phyloP scores from a whole-genome alignment of 805 yeast genomes.

The Kuraishia cidri region DNA sequence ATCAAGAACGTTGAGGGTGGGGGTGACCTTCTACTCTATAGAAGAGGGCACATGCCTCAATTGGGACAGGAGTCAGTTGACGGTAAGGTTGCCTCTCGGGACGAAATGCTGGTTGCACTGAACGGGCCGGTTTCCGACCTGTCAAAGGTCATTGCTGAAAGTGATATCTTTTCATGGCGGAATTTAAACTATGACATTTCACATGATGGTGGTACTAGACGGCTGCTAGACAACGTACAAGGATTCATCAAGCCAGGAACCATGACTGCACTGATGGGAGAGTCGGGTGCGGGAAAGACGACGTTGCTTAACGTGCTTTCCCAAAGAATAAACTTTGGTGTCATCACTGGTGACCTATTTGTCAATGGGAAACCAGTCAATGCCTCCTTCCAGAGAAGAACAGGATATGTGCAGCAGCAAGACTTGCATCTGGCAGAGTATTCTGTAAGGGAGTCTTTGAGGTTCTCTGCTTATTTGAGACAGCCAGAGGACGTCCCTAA shows the following conservation, averaged over 20 bases:
- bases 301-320: conserved; percentile 37
- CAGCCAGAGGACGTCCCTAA: conserved; percentile 25
- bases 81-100: conserved; percentile 23
- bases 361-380: conserved; percentile 34
- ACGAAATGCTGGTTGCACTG: conserved; percentile 16
- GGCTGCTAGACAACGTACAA: conserved; percentile 17
- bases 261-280: conserved; percentile 36
- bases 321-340: conserved; percentile 35
- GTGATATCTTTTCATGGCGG: conserved; percentile 10
- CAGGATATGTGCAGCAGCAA: conserved; percentile 46
- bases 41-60: neutral
- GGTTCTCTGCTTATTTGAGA: conserved; percentile 31
- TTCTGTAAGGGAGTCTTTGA: conserved; percentile 38
- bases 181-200: conserved; percentile 13
- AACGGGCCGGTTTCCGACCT: conserved; percentile 16
- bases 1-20: conserved; percentile 19
- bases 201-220: conserved; percentile 11
- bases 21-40: conserved; percentile 24
- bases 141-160: conserved; percentile 4
- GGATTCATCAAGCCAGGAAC: conserved; percentile 27
- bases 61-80: conserved; percentile 18
- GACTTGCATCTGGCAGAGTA: conserved; percentile 35
- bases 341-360: conserved; percentile 35
- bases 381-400: conserved; percentile 26
- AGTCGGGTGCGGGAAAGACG: conserved; percentile 42